Percentiles rank a stretch among this genome's conserved stretches.
Evolutionary conservation across 331 rosid genomes (phyloP).

Genomic region (Pyrus hybrid): DNA sequence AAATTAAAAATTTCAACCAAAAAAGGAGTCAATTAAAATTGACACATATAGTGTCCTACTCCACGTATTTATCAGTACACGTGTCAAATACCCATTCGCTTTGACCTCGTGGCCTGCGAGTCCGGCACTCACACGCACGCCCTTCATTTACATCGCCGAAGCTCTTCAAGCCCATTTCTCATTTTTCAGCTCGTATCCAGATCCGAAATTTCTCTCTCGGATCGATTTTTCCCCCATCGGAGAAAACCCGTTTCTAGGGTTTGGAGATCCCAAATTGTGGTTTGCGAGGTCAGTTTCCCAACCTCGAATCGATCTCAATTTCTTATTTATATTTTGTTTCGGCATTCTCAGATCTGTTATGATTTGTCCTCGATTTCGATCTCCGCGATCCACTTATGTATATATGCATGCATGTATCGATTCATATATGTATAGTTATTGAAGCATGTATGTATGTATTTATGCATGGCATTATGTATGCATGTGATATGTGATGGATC

Average conservation of each 20-base stretch:
- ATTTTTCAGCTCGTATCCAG: background rate
- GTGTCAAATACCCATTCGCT: background rate
- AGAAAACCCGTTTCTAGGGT: background rate
- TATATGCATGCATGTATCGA: background rate
- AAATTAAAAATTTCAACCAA: background rate
- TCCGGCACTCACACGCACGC: background rate
- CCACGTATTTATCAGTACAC: background rate
- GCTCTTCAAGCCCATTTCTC: background rate
- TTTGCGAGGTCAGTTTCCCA: background rate
- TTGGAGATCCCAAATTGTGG: background rate
- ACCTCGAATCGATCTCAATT: background rate
- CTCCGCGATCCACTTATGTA: background rate
- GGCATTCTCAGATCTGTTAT: background rate
- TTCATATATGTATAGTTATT: no score
- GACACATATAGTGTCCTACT: background rate
- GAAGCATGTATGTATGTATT: background rate
- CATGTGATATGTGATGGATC: background rate
- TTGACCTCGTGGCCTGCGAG: background rate
- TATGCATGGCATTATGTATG: background rate
- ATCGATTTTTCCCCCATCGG: conserved; percentile 6
- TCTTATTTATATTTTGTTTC: background rate
- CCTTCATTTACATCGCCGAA: background rate
- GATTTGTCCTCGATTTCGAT: background rate
- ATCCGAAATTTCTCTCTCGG: conserved; percentile 2
- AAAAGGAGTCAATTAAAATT: background rate